phyloP scores from a whole-genome alignment of 495 filamentous ascomycete species.

The Talaromyces proteolyticus region DNA sequence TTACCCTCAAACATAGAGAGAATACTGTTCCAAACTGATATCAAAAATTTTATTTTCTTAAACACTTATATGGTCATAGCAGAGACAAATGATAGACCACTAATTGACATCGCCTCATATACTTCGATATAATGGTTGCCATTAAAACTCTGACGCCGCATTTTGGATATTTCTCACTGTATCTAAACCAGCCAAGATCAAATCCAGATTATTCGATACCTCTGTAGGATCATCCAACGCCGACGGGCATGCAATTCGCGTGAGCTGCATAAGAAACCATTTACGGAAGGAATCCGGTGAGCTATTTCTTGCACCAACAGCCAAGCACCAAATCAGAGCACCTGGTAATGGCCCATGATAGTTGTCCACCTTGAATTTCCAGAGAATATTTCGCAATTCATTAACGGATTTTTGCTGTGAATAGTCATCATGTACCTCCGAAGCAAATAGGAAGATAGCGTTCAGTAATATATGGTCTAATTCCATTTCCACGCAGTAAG shows the following conservation, averaged over 20 bases:
- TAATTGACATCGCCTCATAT: no score
- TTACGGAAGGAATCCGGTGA: background rate
- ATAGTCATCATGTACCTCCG: no score
- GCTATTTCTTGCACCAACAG: constrained; percentile 8
- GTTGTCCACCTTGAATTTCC: background rate
- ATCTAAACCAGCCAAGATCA: constrained; percentile 3
- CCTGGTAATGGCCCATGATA: constrained; percentile 11
- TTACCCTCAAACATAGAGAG: no score
- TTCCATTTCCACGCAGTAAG: background rate
- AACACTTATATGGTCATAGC: no score
- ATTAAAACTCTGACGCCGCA: background rate
- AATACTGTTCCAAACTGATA: no score
- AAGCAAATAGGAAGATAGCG: background rate
- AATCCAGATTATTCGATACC: constrained; percentile 4
- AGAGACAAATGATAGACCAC: no score
- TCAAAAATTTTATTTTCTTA: no score
- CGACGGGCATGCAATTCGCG: constrained; percentile 6
- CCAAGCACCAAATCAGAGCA: constrained; percentile 16
- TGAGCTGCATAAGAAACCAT: constrained; percentile 15
- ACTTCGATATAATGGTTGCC: no score
- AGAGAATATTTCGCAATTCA: constrained; percentile 6
- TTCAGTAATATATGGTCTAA: background rate
- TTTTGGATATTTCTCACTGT: background rate
- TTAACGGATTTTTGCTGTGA: background rate
- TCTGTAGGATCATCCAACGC: background rate